Base-by-base conservation (phyloP, 208 protist species). In the Acanthamoeba quina region DNA sequence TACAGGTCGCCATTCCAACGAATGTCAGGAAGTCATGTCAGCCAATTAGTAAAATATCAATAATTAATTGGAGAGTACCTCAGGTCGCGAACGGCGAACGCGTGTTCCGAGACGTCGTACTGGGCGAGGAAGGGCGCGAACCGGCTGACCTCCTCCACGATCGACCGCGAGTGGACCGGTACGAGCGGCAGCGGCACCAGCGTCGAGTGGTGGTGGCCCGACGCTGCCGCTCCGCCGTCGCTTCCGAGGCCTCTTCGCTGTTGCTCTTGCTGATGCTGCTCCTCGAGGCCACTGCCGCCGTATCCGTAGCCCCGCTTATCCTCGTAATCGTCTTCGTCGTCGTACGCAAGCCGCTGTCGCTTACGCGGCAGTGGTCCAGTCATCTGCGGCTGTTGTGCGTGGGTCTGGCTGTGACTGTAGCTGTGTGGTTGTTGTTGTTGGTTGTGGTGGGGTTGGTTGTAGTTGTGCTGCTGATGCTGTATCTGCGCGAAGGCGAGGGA, bases 401-500 rank as follows among this genome's bases (percentile, higher is more conserved):
- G 52, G 15, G 1, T 5, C 52, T 56, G 52, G 15, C 52, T 15
- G 1, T 56, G 52, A 2, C 17, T 56, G 15, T 78, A 37, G 37
- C 49, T 29, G 2, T 41, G 41, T 0, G 1, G 49, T 1, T 17
- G n/a, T 62, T 3, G 41, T 19, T 56, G 52, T 56, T 62, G 44
- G 41, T 19, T 56, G 52, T 56, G 11, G 52, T 19, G 4, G 52
- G 11, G 17, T 13, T 56, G 52, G 13, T 19, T 56, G 15, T 78
- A 37, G 70, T 52, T 34, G 4, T 41, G 41, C 29, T 31, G 49
- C 5, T 31, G n/a, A 2, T 62, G 26, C 3, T 29, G 21, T 0
- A 60, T 24, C n/a, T 85, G 76, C 4, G 78, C 44, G 10, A 86
- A 86, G 52, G 78, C 78, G 49, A 86, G 44, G 15, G 78, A 86